Evolutionary conservation across 2,329 filamentous ascomycete genomes (phyloP), one percentile per base, ranked within the genome.

Genomic region (Colletotrichum somersetense): DNA sequence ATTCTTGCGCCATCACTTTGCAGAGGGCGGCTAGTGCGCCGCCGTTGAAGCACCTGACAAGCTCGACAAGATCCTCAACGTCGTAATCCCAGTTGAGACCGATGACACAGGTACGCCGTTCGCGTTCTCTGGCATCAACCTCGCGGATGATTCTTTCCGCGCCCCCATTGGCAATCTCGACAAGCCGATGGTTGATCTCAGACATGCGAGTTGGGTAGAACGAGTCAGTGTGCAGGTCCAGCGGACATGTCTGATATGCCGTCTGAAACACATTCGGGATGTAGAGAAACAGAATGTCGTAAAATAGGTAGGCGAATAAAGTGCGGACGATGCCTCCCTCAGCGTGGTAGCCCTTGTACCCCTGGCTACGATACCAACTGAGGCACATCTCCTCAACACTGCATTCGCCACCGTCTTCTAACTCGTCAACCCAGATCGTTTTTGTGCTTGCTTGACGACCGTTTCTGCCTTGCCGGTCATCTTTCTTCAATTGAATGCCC

Each of bases 211-310:
- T 90, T 0, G 93, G 89, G 79, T 94, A 98, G 83, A 99, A 99
- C 3, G 93, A 91, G 79, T 99, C 96, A 0, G 95, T 97, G 79
- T 97, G 93, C 7, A 99, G 85, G 80, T 99, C 96, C 4, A 99
- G 84, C 1, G 96, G 96, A 78, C 94, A 97, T 0, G 94, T 97
- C 81, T 99, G 96, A 79, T 94, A 99, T 1, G 92, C 90, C 7
- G 96, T 99, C 80, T 98, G 96, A 81, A 99, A 99, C 67, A 99
- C 96, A 77, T 98, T 97, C 35, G 96, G 96, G 6, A 98, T 89
- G 81, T 97, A 97, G 35, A 94, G 86, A 82, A 98, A 98, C 8
- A 99, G 85, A 33, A 98, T 89, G 81, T 99, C 96, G 84, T 92
- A 96, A 84, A 98, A 97, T 23, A 99, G 89, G 78, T 96, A 96